Evolutionary conservation across 2,329 filamentous ascomycete species (phyloP), one percentile per base, ranked within the genome.

Genomic region (Aspergillus arachidicola): DNA sequence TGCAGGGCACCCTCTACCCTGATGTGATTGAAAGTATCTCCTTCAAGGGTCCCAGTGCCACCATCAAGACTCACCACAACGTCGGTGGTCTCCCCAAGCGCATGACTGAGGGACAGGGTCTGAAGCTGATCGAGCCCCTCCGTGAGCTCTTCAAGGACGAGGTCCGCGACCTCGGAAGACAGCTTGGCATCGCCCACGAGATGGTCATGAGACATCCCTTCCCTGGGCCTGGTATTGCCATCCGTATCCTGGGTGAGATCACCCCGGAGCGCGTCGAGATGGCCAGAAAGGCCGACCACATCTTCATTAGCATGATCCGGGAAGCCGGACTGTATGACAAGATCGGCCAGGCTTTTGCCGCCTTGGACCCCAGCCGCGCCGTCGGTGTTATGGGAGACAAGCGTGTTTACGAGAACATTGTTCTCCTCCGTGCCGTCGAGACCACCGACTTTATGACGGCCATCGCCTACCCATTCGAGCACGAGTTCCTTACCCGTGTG

Each of bases 131-230:
- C 65, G 91, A 96, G 80, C 91, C 91, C 1, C 86, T 95, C 0
- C 84, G 91, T 50, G 88, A 92, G 73, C 82, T 95, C 34, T 94
- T 94, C 85, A 95, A 95, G 77, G 91, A 95, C 70, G 91, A 95
- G 79, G 91, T 93, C 30, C 85, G 91, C 63, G 80, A 84, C 67
- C 79, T 94, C 4, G 91, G 91, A 38, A 87, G 86, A 19, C 83
- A 91, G 65, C 83, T 94, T 4, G 88, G 88, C 30, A 91, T 94
- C 63, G 84, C 87, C 57, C 84, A 91, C 65, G 86, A 91, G n/a
- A 87, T 94, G 9, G 89, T 94, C 60, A 91, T 88, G 87, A 83
- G 91, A 36, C 91, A 93, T 73, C 90, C 68, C 28, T 69, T 70
- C 61, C 90, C 90, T 0, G 91, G 91, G 46, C 90, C 89, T 14